Evolutionary conservation across 768 basidiomycete genomes (phyloP), one percentile per base, ranked within the genome.

Genomic region (Exsudoporus frostii): DNA sequence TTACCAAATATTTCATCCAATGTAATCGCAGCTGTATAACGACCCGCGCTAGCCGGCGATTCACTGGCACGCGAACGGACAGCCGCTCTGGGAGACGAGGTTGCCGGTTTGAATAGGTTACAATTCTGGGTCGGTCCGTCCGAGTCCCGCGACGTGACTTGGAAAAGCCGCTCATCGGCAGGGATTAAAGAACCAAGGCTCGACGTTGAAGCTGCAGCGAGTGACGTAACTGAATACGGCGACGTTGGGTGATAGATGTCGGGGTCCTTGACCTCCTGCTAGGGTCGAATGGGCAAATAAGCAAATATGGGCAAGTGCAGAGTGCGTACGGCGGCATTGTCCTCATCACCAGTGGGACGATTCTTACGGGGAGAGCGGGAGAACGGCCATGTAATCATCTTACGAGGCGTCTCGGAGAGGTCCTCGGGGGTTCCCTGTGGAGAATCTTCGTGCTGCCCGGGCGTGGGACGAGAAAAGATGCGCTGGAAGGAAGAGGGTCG

Each of bases 131-230:
- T 45, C 9, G 38, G 50, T n/a, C 56, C 54, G 13, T 59, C 52
- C 6, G 48, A 46, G 7, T 63, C 54, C n/a, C 39, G 53, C 43
- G 60, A 55, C 14, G 42, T 14, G 14, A 57, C 19, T 7, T 55
- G 53, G 43, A 71, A 71, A 7, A 61, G 27, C 4, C 62, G 59
- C 42, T 69, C 67, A 24, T 67, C 32, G 1, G 42, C 52, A 14
- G 69, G 64, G 29, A 69, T n/a, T 4, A 69, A 17, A 27, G 68
- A 69, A 36, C 68, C 68, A 11, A 69, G 50, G 20, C 68, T 69
- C 8, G 68, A 69, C 13, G 65, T 69, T 1, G 68, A 69, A 0
- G 49, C 49, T 22, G 58, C 52, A 7, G 60, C 67, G 14, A 29
- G 51, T 51, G 67, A 59, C 38, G 55, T 53, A 44, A 58, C 24